Evolutionary conservation across 2,329 filamentous ascomycete genomes (phyloP).

Genomic region (Magnaporthiopsis rhizophila): DNA sequence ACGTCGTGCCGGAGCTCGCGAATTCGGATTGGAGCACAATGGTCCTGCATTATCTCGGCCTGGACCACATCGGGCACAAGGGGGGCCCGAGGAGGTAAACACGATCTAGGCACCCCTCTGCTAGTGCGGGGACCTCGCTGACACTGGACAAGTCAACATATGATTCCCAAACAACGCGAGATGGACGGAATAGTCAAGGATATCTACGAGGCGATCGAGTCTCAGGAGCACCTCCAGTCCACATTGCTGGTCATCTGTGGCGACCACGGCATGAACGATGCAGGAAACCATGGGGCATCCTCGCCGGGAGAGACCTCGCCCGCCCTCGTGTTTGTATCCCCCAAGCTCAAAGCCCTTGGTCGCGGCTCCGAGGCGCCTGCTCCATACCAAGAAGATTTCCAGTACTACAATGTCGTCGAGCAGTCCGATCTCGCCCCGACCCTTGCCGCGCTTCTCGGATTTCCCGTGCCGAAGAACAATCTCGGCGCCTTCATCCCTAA

Average conservation of each 20-base stretch:
- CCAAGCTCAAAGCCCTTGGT: constrained; percentile 58
- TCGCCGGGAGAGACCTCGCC: constrained; percentile 91
- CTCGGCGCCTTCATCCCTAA: constrained; percentile 77
- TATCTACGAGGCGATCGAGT: constrained; percentile 70
- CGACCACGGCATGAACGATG: constrained; percentile 99
- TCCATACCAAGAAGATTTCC: constrained; percentile 59
- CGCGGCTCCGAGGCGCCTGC: constrained; percentile 19
- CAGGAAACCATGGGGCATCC: constrained; percentile 92
- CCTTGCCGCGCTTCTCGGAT: constrained; percentile 74
- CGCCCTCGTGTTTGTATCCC: constrained; percentile 83
- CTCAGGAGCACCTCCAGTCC: constrained; percentile 60
- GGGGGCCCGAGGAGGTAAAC: constrained; percentile 71
- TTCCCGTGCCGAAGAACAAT: constrained; percentile 85
- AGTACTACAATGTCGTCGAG: constrained; percentile 78
- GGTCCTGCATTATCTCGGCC: constrained; percentile 89
- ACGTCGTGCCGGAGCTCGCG: constrained; percentile 68
- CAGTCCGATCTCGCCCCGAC: constrained; percentile 93
- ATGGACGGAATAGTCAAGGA: constrained; percentile 48
- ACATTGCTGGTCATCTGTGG: constrained; percentile 82
- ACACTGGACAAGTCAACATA: constrained; percentile 57
- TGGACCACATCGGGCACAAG: constrained; percentile 98
- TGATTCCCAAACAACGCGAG: constrained; percentile 86
- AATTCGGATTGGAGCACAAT: constrained; percentile 84
- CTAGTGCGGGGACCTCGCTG: not conserved
- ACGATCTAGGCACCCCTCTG: not conserved